These are phyloP conservation scores for Thalassiosira livingstoniorum DNA, from an alignment of 352 stramenopile species.

Conservation along the genomic window DNA sequence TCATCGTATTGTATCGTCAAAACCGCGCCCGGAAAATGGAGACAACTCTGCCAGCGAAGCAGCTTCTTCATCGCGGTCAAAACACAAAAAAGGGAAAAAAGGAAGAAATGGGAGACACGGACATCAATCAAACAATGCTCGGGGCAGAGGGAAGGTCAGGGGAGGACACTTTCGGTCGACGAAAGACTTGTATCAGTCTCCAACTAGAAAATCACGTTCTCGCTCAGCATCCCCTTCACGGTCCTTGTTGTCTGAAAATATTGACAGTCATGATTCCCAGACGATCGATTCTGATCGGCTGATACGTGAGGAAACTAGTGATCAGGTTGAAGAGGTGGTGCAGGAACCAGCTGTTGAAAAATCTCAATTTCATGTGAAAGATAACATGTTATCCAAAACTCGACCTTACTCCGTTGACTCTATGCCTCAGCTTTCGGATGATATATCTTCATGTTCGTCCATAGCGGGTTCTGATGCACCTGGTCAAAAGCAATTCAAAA, in stretches of 20 bases:
- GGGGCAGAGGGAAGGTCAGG: slow-evolving; percentile 6
- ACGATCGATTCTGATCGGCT: not conserved
- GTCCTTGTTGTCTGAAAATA: not conserved
- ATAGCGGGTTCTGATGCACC: slow-evolving; percentile 26
- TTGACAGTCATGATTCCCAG: not conserved
- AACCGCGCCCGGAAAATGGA: not conserved
- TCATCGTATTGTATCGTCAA: slow-evolving; percentile 20
- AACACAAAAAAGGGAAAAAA: slow-evolving; percentile 42
- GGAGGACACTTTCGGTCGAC: slow-evolving; percentile 15
- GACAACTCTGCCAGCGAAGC: not conserved
- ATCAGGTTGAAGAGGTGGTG: not conserved
- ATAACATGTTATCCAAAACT: slow-evolving; percentile 13
- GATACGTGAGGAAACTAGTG: not conserved
- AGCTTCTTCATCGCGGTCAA: not conserved
- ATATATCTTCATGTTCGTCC: slow-evolving; percentile 32
- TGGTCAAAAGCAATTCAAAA: slow-evolving; percentile 8
- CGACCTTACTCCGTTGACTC: slow-evolving; percentile 41
- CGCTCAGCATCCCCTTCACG: slow-evolving; percentile 8
- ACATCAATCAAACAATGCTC: slow-evolving; percentile 20
- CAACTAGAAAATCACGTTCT: slow-evolving; percentile 6
- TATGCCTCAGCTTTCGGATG: slow-evolving; percentile 32
- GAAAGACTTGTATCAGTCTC: slow-evolving; percentile 22
- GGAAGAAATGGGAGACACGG: slow-evolving; percentile 35
- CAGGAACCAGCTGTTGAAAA: not conserved
- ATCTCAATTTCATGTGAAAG: slow-evolving; percentile 14